Evolutionary conservation across 164 flowering plant genomes (phyloP).

Genomic region (Pachysandra terminalis): DNA sequence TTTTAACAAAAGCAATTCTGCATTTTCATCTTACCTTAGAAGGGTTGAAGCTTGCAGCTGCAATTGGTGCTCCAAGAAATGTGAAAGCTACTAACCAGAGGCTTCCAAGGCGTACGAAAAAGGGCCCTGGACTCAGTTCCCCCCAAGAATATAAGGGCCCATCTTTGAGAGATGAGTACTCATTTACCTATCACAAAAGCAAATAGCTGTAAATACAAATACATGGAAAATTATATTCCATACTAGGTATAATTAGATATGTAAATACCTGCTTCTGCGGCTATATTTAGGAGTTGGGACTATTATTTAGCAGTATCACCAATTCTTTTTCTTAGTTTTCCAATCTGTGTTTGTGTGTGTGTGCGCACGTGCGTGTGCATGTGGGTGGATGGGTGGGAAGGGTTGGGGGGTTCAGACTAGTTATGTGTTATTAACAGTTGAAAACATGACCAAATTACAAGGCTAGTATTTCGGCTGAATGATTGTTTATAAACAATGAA

Average conservation of each 20-base stretch:
- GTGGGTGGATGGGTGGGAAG: no score
- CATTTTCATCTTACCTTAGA: slow-evolving; percentile 49
- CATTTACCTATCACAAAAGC: slow-evolving; percentile 66
- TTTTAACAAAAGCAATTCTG: neutral
- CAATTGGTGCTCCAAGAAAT: slow-evolving; percentile 78
- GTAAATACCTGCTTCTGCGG: neutral
- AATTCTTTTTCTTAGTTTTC: no score
- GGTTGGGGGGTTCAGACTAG: no score
- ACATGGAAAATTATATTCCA: neutral
- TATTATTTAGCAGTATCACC: neutral
- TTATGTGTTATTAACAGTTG: no score
- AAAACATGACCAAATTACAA: no score
- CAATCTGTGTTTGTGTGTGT: no score
- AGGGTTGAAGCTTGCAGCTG: slow-evolving; percentile 97
- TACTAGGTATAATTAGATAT: slow-evolving; percentile 2
- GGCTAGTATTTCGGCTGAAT: no score
- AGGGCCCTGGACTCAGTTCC: slow-evolving; percentile 64
- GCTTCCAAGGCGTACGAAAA: slow-evolving; percentile 80
- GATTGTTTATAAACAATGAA: no score
- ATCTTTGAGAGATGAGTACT: slow-evolving; percentile 84
- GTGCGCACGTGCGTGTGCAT: no score
- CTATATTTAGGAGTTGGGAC: neutral
- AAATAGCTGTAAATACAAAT: slow-evolving; percentile 3
- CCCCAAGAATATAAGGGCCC: slow-evolving; percentile 90
- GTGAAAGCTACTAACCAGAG: slow-evolving; percentile 82